These are phyloP conservation scores for Penicillium soppii DNA, from an alignment of 495 filamentous ascomycete species.

Conservation along the genomic window DNA sequence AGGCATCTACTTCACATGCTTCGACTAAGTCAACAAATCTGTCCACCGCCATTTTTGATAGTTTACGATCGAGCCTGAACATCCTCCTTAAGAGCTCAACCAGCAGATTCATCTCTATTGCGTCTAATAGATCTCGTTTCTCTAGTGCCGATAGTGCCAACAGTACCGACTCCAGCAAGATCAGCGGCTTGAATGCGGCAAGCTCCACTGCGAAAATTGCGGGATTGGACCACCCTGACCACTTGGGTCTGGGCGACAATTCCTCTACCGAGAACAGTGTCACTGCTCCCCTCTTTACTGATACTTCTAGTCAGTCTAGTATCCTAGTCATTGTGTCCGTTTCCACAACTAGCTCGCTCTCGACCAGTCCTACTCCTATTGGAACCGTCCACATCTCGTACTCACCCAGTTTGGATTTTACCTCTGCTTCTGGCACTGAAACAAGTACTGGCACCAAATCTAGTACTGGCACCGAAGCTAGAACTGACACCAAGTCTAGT, in stretches of 20 bases:
- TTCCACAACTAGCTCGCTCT: constrained; percentile 13
- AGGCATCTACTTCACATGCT: constrained; percentile 1
- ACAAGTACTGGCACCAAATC: too few relatives aligned
- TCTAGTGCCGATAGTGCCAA: too few relatives aligned
- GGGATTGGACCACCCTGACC: constrained; percentile 2
- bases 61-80: neutral
- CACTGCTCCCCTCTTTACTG: constrained; percentile 1
- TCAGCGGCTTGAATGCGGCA: neutral
- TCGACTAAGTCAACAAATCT: too few relatives aligned
- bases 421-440: constrained; percentile 4
- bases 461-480: too few relatives aligned
- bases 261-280: constrained; percentile 3
- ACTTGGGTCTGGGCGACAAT: constrained; percentile 2
- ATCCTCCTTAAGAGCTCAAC: constrained; percentile 3
- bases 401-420: constrained; percentile 7
- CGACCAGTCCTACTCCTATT: constrained; percentile 14
- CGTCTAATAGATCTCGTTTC: neutral
- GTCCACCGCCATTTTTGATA: constrained; percentile 5
- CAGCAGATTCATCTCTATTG: constrained; percentile 4
- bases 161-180: neutral
- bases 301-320: constrained; percentile 9
- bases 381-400: constrained; percentile 20
- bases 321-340: constrained; percentile 31
- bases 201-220: too few relatives aligned
- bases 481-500: too few relatives aligned